Base-by-base conservation (phyloP, 2,329 filamentous ascomycete genomes). In the Beauveria medogensis region DNA sequence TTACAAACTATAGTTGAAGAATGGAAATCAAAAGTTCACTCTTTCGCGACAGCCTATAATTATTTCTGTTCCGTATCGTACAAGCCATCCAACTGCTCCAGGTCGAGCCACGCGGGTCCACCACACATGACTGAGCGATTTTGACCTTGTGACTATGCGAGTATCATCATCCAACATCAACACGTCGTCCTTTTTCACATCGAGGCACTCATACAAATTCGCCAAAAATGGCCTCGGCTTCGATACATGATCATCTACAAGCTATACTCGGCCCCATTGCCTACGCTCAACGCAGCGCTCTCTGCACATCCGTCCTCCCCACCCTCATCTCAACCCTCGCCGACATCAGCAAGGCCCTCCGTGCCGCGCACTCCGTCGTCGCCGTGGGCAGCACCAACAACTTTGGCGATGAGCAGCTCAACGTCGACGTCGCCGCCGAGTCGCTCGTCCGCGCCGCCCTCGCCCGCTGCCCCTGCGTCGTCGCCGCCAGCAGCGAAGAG, bases 321-420 rank as follows among this genome's bases (percentile, higher is more conserved):
- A 68, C 73, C 0, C 73, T 85, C 0, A 71, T 85, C 44, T 66
- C 70, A 30, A 71, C 74, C 64, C 71, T 84, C 55, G 70, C 75
- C 16, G 70, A 72, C 9, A 78, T 84, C 54, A 75, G 79, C 44
- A 66, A 67, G 6, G 69, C 75, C 2, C 74, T 85, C 10, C 74
- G 75, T n/a, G 64, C 60, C 1, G 72, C 78, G 0, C 77, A 81
- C 61, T 69, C 74, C 55, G 77, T 84, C 55, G 70, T 77, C 0
- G 74, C 74, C 2, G 76, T 76, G 2, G 81, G 80, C 22, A 78
- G 78, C 0, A 74, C 80, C 43, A 85, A 85, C 66, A 72, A 74
- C 2, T 85, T 85, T 68, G 86, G 82, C 20, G 82, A 85, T 64
- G 78, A 81, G 64, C 82, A 84, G 70, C 73, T 84, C 44, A 84